These are phyloP conservation scores for Pezicula neosporulosa DNA, from an alignment of 2,329 filamentous ascomycete species.

Conservation along the genomic window DNA sequence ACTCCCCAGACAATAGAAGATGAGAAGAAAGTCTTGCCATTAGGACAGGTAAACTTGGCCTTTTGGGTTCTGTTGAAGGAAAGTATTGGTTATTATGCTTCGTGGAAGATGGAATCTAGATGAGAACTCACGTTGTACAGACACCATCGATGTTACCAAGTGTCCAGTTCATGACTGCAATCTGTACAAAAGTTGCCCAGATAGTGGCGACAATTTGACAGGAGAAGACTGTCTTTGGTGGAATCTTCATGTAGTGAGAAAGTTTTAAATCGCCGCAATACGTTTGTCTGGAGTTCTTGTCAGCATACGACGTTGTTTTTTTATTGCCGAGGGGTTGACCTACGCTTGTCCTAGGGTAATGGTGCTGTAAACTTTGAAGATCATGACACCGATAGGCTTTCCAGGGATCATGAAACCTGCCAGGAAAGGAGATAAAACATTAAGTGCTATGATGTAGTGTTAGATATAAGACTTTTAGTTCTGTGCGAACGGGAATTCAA, in stretches of 20 bases:
- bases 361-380: slow-evolving; percentile 73
- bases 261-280: slow-evolving; percentile 33
- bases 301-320: slow-evolving; percentile 29
- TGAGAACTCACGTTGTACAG: slow-evolving; percentile 31
- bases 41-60: slow-evolving; percentile 62
- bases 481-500: not conserved
- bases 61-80: slow-evolving; percentile 38
- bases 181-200: slow-evolving; percentile 44
- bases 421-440: slow-evolving; percentile 69
- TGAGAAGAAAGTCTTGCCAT: slow-evolving; percentile 60
- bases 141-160: slow-evolving; percentile 41
- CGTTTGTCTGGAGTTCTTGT: slow-evolving; percentile 53
- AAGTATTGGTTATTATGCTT: not conserved
- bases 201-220: slow-evolving; percentile 48
- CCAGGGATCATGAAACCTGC: slow-evolving; percentile 68
- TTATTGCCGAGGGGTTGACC: slow-evolving; percentile 40
- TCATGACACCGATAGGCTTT: slow-evolving; percentile 69
- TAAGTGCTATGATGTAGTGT: slow-evolving; percentile 52
- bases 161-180: slow-evolving; percentile 46
- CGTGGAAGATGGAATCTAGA: not conserved
- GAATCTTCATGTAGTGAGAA: slow-evolving; percentile 68
- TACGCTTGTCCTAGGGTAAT: slow-evolving; percentile 52
- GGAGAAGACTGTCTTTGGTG: slow-evolving; percentile 45
- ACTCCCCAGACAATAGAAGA: slow-evolving; percentile 68
- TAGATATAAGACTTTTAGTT: too few species aligned